phyloP scores from a whole-genome alignment of 352 stramenopile species.

The Phytophthora cactorum region DNA sequence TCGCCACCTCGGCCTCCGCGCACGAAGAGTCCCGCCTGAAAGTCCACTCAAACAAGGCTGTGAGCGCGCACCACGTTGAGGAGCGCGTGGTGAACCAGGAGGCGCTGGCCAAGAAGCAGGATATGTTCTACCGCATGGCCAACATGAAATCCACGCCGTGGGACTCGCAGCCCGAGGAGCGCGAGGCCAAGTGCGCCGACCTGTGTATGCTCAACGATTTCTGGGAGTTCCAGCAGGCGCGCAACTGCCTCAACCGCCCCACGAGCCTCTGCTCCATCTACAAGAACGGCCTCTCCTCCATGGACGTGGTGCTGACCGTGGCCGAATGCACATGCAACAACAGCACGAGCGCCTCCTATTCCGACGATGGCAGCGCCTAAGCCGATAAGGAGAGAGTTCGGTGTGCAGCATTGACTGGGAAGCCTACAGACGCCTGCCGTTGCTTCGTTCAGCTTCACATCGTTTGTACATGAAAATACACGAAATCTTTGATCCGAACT shows the following conservation, averaged over 20 bases:
- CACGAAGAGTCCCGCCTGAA: slow-evolving; percentile 20
- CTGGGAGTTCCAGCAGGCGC: slow-evolving; percentile 60
- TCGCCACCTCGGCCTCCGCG: slow-evolving; percentile 15
- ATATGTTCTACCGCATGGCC: slow-evolving; percentile 49
- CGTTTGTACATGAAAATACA: slow-evolving; percentile 30
- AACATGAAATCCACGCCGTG: slow-evolving; percentile 74
- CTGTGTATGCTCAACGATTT: slow-evolving; percentile 64
- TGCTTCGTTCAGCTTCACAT: slow-evolving; percentile 26
- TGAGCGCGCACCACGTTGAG: slow-evolving; percentile 22
- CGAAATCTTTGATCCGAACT: background rate
- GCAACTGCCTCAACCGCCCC: slow-evolving; percentile 64
- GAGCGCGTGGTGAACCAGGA: slow-evolving; percentile 32
- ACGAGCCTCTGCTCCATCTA: slow-evolving; percentile 68
- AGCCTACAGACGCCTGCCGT: background rate
- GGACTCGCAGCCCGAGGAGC: slow-evolving; percentile 53
- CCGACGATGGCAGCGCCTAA: background rate
- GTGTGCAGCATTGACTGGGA: background rate
- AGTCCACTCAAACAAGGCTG: slow-evolving; percentile 22
- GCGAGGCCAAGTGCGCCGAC: slow-evolving; percentile 65
- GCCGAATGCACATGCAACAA: slow-evolving; percentile 61
- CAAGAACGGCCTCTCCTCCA: slow-evolving; percentile 48
- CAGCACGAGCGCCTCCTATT: slow-evolving; percentile 10
- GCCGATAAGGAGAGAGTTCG: background rate
- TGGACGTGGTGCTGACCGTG: slow-evolving; percentile 60
- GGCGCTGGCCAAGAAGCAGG: slow-evolving; percentile 39